Evolutionary conservation across 257 asterid species (phyloP).

Genomic region (Jasminum sambac): DNA sequence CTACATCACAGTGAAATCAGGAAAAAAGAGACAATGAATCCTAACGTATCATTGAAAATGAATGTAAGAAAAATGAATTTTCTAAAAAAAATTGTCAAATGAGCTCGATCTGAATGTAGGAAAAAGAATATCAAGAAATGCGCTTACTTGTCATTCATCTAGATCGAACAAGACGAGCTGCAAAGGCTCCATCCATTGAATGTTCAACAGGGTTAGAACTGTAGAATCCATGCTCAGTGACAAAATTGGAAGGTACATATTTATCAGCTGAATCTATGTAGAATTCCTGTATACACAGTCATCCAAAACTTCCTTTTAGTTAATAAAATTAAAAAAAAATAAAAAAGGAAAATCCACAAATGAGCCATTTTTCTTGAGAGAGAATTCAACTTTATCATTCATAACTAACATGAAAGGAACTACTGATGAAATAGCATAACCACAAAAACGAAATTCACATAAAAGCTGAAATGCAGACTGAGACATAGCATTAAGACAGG

Average conservation of each 20-base stretch:
- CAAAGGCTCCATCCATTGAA: conserved; percentile 91
- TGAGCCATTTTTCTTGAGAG: background rate
- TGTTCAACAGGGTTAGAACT: conserved; percentile 74
- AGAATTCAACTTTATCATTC: background rate
- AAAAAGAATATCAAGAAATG: background rate
- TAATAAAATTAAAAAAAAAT: too few species aligned
- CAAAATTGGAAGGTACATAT: conserved; percentile 58
- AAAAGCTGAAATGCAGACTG: background rate
- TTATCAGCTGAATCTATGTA: conserved; percentile 53
- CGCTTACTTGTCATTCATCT: conserved; percentile 25
- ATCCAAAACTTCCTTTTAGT: conserved; percentile 10
- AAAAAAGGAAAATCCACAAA: too few species aligned
- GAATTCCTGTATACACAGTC: conserved; percentile 58
- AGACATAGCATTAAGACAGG: conserved; percentile 2
- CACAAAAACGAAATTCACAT: background rate
- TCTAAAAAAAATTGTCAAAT: too few species aligned
- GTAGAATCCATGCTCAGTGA: conserved; percentile 58
- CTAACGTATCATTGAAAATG: too few species aligned
- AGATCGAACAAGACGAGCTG: conserved; percentile 80
- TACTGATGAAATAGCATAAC: background rate
- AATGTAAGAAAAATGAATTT: too few species aligned
- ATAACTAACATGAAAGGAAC: background rate
- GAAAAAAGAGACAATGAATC: too few species aligned
- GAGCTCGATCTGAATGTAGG: too few species aligned
- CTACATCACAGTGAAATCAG: background rate